Evolutionary conservation across 805 yeast species (phyloP).

Genomic region (Jamesozyma spencerorum): DNA sequence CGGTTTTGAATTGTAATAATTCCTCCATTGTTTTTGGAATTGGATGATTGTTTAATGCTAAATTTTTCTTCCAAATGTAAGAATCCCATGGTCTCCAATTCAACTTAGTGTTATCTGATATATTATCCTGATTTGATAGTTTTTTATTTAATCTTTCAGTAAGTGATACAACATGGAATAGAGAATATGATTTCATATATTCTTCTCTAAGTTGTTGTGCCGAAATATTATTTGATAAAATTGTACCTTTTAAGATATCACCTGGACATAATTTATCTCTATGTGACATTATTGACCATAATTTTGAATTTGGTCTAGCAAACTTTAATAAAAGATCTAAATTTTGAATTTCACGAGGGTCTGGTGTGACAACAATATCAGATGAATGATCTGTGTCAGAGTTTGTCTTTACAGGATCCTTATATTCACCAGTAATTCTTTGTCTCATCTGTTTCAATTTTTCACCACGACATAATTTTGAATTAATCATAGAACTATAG

Average conservation of each 20-base stretch:
- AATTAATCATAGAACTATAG: conserved; percentile 7
- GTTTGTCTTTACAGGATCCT: background rate
- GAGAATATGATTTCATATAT: conserved; percentile 15
- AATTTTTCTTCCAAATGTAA: conserved; percentile 13
- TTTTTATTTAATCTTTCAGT: conserved; percentile 7
- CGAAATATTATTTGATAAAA: conserved; percentile 11
- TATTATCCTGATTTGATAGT: background rate
- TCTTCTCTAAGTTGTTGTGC: conserved; percentile 14
- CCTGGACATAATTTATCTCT: conserved; percentile 15
- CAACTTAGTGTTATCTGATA: background rate
- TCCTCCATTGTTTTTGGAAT: conserved; percentile 8
- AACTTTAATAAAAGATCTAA: conserved; percentile 7
- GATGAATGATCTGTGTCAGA: background rate
- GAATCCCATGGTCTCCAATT: conserved; percentile 16
- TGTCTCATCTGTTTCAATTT: background rate
- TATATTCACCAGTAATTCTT: background rate
- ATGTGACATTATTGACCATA: conserved; percentile 11
- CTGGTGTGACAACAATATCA: background rate
- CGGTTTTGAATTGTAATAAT: conserved; percentile 7
- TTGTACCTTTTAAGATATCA: conserved; percentile 18
- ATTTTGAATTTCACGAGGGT: background rate
- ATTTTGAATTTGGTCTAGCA: conserved; percentile 2
- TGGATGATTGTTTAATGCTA: conserved; percentile 6
- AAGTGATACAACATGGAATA: conserved; percentile 14
- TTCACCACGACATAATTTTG: background rate